These are phyloP conservation scores for Hanseniaspora jakobsenii DNA, from an alignment of 805 yeast genomes.

Conservation along the genomic window DNA sequence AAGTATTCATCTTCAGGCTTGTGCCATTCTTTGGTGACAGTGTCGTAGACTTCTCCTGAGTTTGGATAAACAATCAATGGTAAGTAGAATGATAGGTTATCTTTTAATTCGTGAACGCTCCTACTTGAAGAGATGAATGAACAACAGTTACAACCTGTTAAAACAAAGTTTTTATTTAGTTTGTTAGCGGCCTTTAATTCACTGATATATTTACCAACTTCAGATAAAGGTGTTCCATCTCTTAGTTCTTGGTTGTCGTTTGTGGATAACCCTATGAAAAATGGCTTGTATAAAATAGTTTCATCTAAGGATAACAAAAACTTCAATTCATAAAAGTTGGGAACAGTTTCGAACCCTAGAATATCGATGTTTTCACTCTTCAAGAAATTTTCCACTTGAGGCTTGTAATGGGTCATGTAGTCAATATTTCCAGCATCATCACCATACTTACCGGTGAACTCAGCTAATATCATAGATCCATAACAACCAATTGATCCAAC, in stretches of 20 bases:
- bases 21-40: conserved; percentile 35
- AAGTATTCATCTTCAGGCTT: conserved; percentile 18
- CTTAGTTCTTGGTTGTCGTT: conserved; percentile 31
- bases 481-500: conserved; percentile 57
- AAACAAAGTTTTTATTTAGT: conserved; percentile 3
- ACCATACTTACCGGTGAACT: conserved; percentile 59
- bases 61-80: conserved; percentile 45
- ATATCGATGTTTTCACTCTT: conserved; percentile 36
- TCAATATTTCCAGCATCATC: conserved; percentile 22
- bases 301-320: conserved; percentile 32
- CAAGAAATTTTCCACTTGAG: conserved; percentile 41
- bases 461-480: conserved; percentile 29
- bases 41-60: conserved; percentile 57
- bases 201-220: conserved; percentile 1
- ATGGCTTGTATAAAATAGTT: conserved; percentile 34
- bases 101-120: conserved; percentile 1
- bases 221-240: conserved; percentile 36
- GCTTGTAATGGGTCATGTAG: conserved; percentile 26
- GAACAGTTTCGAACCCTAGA: conserved; percentile 63
- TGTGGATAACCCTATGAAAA: conserved; percentile 36
- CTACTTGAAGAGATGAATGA: conserved; percentile 21
- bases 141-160: conserved; percentile 58
- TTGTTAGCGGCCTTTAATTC: not conserved
- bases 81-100: conserved; percentile 2
- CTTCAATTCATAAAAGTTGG: conserved; percentile 45